These are phyloP conservation scores for Euphorbia tirucalli DNA, from an alignment of 345 rosid species.

Conservation along the genomic window DNA sequence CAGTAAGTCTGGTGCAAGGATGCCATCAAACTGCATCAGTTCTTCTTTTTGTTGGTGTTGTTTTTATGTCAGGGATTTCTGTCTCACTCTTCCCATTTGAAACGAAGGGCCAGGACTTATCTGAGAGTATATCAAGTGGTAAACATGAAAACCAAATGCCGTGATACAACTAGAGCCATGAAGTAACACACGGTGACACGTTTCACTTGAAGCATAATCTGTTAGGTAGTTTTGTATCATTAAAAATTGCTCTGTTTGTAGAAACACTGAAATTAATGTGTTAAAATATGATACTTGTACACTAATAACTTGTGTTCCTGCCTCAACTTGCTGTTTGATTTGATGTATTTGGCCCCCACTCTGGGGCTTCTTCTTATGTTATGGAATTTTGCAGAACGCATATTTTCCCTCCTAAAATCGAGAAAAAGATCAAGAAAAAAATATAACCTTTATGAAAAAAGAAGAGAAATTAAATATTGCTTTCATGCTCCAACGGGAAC, in stretches of 20 bases:
- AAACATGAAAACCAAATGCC: slow-evolving; percentile 12
- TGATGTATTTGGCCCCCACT: background rate
- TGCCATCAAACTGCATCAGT: slow-evolving; percentile 73
- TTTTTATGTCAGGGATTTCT: slow-evolving; percentile 58
- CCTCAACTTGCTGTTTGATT: background rate
- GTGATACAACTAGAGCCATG: background rate
- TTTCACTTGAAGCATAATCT: background rate
- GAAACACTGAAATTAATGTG: background rate
- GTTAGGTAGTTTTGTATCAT: background rate
- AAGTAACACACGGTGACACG: background rate
- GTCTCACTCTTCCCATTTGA: slow-evolving; percentile 74
- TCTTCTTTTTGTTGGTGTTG: slow-evolving; percentile 56
- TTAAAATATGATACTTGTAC: background rate
- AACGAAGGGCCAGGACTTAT: slow-evolving; percentile 72
- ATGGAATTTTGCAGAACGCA: background rate
- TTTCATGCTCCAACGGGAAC: background rate
- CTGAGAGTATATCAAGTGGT: slow-evolving; percentile 38
- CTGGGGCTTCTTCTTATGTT: background rate
- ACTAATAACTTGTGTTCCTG: background rate
- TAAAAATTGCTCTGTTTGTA: background rate
- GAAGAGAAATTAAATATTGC: background rate
- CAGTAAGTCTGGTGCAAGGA: slow-evolving; percentile 74
- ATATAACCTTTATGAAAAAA: background rate
- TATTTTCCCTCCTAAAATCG: background rate
- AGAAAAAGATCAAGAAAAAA: background rate